Evolutionary conservation across 768 basidiomycete species (phyloP), one percentile per base, ranked within the genome.

Genomic region (Psilocybe tampanensis): DNA sequence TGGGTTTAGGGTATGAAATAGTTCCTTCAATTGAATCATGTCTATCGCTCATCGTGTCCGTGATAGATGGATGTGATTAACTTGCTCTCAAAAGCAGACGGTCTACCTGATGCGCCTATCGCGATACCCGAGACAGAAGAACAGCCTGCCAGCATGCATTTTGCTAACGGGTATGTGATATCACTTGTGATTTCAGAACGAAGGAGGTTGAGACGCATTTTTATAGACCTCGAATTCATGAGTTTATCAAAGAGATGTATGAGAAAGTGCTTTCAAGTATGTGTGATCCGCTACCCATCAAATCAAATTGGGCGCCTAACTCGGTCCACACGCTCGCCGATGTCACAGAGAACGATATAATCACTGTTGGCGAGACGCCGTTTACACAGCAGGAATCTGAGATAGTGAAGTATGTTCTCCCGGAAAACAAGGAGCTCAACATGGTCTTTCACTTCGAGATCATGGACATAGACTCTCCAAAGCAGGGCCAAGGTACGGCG

Each of bases 1-100:
- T 58, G 90, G 89, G 1, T 92, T 92, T 69, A 74, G 88, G 19
- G 85, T 90, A 62, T n/a, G n/a, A n/a, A n/a, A n/a, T n/a, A 55
- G 84, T 5, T 39, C 36, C 6, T n/a, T 39, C 36, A 4, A 39
- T 39, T 71, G 60, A 47, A n/a, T n/a, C 43, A 15, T 29, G 22
- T 44, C n/a, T 44, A 11, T 11, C n/a, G 34, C 3, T 26, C n/a
- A 36, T 18, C 24, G 32, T 24, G 21, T 29, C 15, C 41, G 41
- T 13, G 3, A 9, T 57, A 85, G 86, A 86, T 86, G 85, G 86
- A 89, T 53, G 83, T 86, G 47, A 89, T 89, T 70, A 87, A 89
- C 67, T 66, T 84, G 49, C 82, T 88, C 23, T 86, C 85, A 17
- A 89, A 91, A 62, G 76, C 75, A 1, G 72, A 78, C 1, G 85